Percentiles rank a stretch among this genome's conserved stretches.
Conservation (phyloP, 768 basidiomycete genomes). For the Lactarius evosmus region DNA sequence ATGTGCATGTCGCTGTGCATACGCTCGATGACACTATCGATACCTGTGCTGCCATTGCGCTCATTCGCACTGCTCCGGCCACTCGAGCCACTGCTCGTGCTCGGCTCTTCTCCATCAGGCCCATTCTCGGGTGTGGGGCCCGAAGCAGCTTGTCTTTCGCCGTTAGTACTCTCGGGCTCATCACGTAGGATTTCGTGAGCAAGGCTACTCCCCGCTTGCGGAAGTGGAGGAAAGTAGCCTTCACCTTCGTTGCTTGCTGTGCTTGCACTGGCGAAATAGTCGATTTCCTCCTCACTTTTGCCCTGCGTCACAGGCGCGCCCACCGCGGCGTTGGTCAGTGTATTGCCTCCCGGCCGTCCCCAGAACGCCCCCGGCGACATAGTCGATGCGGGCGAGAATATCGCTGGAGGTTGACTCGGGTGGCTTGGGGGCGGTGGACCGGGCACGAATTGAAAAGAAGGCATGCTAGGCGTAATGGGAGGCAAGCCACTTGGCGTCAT, state of each 20-base stretch:
- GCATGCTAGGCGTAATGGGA: constrained; percentile 97
- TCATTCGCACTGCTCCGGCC: neutral
- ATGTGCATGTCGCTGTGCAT: constrained; percentile 6
- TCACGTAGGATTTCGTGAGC: constrained; percentile 33
- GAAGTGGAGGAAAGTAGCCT: constrained; percentile 46
- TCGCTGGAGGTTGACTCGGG: constrained; percentile 34
- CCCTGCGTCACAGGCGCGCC: constrained; percentile 49
- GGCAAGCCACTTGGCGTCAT: constrained; percentile 74
- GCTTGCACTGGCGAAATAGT: constrained; percentile 38
- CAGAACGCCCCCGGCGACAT: constrained; percentile 78
- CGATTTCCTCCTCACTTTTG: constrained; percentile 30
- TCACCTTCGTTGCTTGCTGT: constrained; percentile 19
- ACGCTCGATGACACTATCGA: constrained; percentile 14
- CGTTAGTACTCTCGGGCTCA: neutral
- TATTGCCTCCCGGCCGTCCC: constrained; percentile 51
- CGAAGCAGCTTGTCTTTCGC: constrained; percentile 11
- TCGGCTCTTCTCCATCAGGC: constrained; percentile 5
- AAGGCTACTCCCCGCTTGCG: constrained; percentile 32
- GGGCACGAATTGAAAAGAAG: constrained; percentile 81
- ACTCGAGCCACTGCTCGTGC: constrained; percentile 5
- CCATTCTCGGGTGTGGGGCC: neutral
- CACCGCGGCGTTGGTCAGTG: constrained; percentile 56
- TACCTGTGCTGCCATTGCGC: neutral
- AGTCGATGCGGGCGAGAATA: constrained; percentile 68
- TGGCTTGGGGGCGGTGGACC: constrained; percentile 42